Percentiles rank a stretch among this genome's conserved stretches.
phyloP scores from a whole-genome alignment of 2,329 filamentous ascomycete genomes.

The Penicillium sclerotiorum region DNA sequence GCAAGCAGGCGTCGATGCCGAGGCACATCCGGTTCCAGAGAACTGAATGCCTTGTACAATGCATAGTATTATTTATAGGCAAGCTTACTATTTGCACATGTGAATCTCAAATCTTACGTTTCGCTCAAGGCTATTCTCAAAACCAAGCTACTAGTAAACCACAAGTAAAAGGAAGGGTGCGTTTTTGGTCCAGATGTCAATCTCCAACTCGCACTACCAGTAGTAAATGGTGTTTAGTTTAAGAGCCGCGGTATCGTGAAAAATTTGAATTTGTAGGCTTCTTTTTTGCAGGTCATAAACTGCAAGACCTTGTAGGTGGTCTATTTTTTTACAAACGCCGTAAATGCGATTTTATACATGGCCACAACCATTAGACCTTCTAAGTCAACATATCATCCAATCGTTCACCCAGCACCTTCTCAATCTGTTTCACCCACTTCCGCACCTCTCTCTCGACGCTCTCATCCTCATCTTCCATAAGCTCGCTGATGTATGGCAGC shows the following conservation, averaged over 20 bases:
- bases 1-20: constrained; percentile 39
- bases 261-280: too few relatives aligned
- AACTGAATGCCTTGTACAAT: too few relatives aligned
- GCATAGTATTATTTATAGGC: too few relatives aligned
- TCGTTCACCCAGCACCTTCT: constrained; percentile 85
- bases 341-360: constrained; percentile 29
- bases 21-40: constrained; percentile 32
- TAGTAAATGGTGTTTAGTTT: too few relatives aligned
- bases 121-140: too few relatives aligned
- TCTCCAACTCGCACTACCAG: too few relatives aligned
- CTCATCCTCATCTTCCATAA: constrained; percentile 96
- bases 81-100: too few relatives aligned
- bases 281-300: constrained; percentile 14
- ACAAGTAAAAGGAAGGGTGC: too few relatives aligned
- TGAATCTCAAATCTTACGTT: too few relatives aligned
- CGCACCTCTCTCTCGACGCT: constrained; percentile 86
- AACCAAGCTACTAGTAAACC: too few relatives aligned
- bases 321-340: constrained; percentile 24
- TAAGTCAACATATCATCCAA: constrained; percentile 90
- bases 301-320: constrained; percentile 7
- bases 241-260: too few relatives aligned
- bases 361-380: constrained; percentile 13
- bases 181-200: too few relatives aligned
- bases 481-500: constrained; percentile 91
- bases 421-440: constrained; percentile 87